Base-by-base conservation (phyloP, 306 rosid genomes). In the Hylodesmum podocarpum region DNA sequence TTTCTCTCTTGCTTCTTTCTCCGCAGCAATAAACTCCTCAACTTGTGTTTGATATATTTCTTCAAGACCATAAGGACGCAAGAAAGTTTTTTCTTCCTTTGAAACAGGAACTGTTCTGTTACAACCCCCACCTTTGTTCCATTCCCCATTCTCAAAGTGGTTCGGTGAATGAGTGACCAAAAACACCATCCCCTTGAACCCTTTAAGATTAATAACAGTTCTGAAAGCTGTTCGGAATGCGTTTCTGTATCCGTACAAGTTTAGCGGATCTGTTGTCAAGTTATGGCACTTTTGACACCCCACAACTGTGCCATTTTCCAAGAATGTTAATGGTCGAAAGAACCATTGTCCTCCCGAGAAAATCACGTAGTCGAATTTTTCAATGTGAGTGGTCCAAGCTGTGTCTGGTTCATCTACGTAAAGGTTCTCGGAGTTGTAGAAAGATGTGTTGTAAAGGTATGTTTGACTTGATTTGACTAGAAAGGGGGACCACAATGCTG, bases 291-390 rank as follows among this genome's bases (percentile, higher is more conserved):
- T 54, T 72, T 82, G 79, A 36, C 97, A 88, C 29, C 97, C 97
- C 5, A 86, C 75, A 15, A 86, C 51, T 1, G 10, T 51, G 16
- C 81, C 86, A 0, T 89, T 89, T 58, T 92, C 88, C 14, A 88
- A 76, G 80, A 82, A 80, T 18, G 87, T 66, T 4, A 82, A 49
- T 1, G 93, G 92, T 50, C 96, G 84, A 40, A 89, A 95, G 83
- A 95, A 95, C 99, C 99, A 95, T 8, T 92, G 97, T 50, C 97
- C 99, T 0, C 84, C 84, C 2, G 97, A 90, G 87, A 95, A 61
- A 29, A 95, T 75, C 12, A 95, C 94, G 8, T 87, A 92, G 79
- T 95, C 91, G 0, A 87, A 92, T 3, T 39, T 50, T 47, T 78
- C 75, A 2, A 95, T 78, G 11, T 79, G 79, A 1, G 58, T 40